These are phyloP conservation scores for Miscanthus lutarioriparius DNA, from an alignment of 176 grass and related monocot species.

Conservation along the genomic window DNA sequence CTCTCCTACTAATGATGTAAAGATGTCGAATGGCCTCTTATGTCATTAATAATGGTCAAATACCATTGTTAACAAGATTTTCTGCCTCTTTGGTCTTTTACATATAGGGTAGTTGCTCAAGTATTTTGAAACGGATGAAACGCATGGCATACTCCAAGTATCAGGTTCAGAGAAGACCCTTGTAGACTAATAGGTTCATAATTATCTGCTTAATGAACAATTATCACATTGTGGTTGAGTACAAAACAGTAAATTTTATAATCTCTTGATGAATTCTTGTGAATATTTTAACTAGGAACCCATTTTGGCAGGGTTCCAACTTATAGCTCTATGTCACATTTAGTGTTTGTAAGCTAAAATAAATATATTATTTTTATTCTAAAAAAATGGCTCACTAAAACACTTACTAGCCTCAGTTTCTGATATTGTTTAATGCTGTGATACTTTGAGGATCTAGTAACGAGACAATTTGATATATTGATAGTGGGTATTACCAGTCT, in stretches of 20 bases:
- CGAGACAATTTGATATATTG: conserved; percentile 21
- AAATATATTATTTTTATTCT: neutral
- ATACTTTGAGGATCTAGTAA: conserved; percentile 14
- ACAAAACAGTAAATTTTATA: neutral
- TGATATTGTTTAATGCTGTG: neutral
- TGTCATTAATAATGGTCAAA: neutral
- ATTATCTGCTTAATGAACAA: conserved; percentile 2
- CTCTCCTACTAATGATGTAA: neutral
- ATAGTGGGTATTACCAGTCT: conserved; percentile 50
- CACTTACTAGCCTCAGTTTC: neutral
- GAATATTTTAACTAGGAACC: neutral
- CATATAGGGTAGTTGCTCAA: neutral
- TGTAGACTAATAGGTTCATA: neutral
- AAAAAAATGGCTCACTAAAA: neutral
- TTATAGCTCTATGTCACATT: neutral
- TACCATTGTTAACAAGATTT: neutral
- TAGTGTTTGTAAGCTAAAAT: neutral
- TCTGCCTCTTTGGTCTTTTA: neutral
- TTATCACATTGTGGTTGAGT: neutral
- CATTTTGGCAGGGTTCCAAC: neutral
- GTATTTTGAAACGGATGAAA: neutral
- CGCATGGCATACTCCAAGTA: neutral
- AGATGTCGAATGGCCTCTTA: neutral
- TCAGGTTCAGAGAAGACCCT: conserved; percentile 7
- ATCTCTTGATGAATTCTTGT: neutral